Percentiles rank a stretch among this genome's conserved stretches.
Evolutionary conservation across 805 yeast genomes (phyloP).

Genomic region (Ogataea glucozyma): DNA sequence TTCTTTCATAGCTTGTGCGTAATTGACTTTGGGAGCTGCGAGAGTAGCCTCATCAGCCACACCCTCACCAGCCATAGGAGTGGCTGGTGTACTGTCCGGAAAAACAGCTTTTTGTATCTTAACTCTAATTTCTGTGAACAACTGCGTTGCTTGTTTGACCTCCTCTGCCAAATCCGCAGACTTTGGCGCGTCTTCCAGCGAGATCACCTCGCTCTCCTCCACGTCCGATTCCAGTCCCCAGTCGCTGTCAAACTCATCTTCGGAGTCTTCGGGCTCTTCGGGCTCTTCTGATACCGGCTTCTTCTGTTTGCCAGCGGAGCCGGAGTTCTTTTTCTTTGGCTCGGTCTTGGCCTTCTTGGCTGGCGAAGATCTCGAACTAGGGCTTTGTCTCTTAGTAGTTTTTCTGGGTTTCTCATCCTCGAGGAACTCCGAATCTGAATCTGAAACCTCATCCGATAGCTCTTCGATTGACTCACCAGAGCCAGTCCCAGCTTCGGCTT

Average conservation of each 20-base stretch:
- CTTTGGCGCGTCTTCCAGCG: slow-evolving; percentile 22
- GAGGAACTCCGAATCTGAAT: slow-evolving; percentile 3
- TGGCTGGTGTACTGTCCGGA: too few relatives aligned
- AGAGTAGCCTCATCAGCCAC: slow-evolving; percentile 9
- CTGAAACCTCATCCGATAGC: slow-evolving; percentile 5
- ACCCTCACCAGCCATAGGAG: too few relatives aligned
- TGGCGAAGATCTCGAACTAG: slow-evolving; percentile 6
- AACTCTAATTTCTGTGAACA: slow-evolving; percentile 26
- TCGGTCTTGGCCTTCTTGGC: slow-evolving; percentile 18
- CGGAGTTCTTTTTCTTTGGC: slow-evolving; percentile 16
- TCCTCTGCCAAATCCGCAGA: slow-evolving; percentile 25
- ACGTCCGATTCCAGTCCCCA: slow-evolving; percentile 31
- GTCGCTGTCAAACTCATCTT: slow-evolving; percentile 27
- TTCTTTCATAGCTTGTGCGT: slow-evolving; percentile 21
- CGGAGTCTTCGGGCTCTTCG: slow-evolving; percentile 5
- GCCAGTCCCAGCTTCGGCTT: slow-evolving; percentile 17
- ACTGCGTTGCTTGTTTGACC: slow-evolving; percentile 21
- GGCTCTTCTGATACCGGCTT: slow-evolving; percentile 9
- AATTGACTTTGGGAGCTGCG: too few relatives aligned
- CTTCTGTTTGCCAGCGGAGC: slow-evolving; percentile 31
- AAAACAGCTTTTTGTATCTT: slow-evolving; percentile 29
- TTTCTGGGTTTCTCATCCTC: slow-evolving; percentile 1
- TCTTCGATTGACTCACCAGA: slow-evolving; percentile 30
- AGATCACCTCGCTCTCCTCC: slow-evolving; percentile 20
- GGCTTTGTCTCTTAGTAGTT: neutral